These are phyloP conservation scores for Meira nashicola DNA, from an alignment of 1,284 basidiomycete species.

Conservation along the genomic window DNA sequence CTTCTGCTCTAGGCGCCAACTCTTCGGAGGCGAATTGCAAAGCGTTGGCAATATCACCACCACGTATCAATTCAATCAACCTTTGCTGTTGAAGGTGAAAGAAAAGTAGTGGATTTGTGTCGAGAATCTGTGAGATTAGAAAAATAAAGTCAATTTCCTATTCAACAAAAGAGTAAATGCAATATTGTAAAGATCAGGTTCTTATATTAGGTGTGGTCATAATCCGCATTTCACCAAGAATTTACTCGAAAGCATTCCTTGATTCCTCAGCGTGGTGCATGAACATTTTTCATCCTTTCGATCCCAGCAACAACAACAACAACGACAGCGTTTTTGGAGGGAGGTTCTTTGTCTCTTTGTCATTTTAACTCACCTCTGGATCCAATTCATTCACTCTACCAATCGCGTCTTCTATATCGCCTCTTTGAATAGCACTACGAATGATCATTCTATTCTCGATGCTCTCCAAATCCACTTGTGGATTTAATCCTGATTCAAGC, in stretches of 20 bases:
- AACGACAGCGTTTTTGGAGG: too few species aligned
- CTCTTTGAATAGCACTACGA: conserved; percentile 84
- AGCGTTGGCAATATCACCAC: conserved; percentile 72
- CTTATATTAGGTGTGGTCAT: conserved; percentile 8
- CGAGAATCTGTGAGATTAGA: conserved; percentile 71
- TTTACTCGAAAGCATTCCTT: conserved; percentile 17
- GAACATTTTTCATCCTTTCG: conserved; percentile 60
- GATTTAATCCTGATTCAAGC: conserved; percentile 72
- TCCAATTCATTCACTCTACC: conserved; percentile 88
- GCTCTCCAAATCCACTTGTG: conserved; percentile 74
- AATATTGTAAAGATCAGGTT: not conserved
- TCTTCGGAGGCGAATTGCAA: conserved; percentile 86
- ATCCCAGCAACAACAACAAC: too few species aligned
- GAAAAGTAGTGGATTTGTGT: conserved; percentile 81
- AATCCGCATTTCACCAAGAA: conserved; percentile 7
- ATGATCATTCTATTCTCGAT: conserved; percentile 93
- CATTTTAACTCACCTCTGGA: conserved; percentile 73
- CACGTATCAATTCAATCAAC: conserved; percentile 87
- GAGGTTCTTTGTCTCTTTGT: not conserved
- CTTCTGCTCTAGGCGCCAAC: conserved; percentile 87
- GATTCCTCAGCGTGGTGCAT: conserved; percentile 94
- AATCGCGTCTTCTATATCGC: conserved; percentile 90
- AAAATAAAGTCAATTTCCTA: not conserved
- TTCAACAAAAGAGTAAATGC: conserved; percentile 3
- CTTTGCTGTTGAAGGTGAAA: conserved; percentile 91